Evolutionary conservation across 1,139 yeast genomes (phyloP), one percentile per base, ranked within the genome.

Genomic region (Casaregolazyma lundiana): DNA sequence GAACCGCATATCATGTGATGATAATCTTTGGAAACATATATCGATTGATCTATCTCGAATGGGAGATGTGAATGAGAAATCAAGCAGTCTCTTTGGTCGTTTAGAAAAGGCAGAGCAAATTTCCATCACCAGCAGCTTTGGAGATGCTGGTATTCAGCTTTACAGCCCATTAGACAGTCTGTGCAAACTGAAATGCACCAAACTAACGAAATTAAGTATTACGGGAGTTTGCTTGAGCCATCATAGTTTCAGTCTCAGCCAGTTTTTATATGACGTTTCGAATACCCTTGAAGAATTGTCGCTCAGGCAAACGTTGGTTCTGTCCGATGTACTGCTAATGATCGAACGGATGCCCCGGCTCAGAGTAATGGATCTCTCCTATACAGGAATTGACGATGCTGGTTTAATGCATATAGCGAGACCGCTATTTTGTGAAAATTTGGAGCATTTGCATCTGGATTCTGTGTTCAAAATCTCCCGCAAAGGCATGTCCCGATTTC

Each of bases 241-340:
- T 13, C 32, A 26, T 26, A 26, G 32, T 26, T 26, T 6, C 13
- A 26, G 15, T 6, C 32, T 26, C 6, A 15, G 32, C 13, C 32
- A 26, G 32, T 26, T 26, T 26, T 7, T 26, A 2, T 26, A 2
- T 26, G 32, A n/a, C 15, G 32, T 26, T 26, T 40, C 43, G 2
- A n/a, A 20, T 17, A 18, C 34, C 17, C n/a, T 40, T 9, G 34
- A 40, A 17, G 35, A 30, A 9, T 11, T 52, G 29, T 44, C 49
- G 6, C 36, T 52, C 38, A 34, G 53, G 8, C 53, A 51, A 43
- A 52, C 54, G 5, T 35, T 51, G 30, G 29, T 43, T 22, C 35
- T 43, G 5, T 36, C 51, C 9, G 37, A 35, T 3, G 34, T 41
- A 15, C 46, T 49, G 6, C 29, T 52, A 29, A 22, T 43, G 35